Base-by-base conservation (phyloP, 148 eudicot species). In the Simmondsia chinensis region DNA sequence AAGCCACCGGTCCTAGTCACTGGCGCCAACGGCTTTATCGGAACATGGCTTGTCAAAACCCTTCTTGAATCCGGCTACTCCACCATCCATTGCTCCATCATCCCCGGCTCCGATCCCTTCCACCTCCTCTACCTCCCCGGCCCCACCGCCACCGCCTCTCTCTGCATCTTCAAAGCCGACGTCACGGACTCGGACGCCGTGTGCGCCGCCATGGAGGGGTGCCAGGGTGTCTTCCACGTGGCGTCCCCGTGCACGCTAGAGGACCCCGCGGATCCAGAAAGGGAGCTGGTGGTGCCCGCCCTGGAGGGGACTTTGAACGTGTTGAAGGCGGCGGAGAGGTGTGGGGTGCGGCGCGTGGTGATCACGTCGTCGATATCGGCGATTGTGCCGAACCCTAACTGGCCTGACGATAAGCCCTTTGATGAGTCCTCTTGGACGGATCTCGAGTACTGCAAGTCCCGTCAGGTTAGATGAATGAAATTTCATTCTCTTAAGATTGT, bases 1-100 rank as follows among this genome's bases (percentile, higher is more conserved):
- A 18, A 50, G 22, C 36, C 56, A n/a, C 4, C 74, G 4, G 80
- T 87, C 1, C 79, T 88, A 63, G 79, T 87, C 19, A 88, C 96
- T 9, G 96, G 96, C 13, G 94, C 91, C 41, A 80, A 83, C 57
- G 96, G 96, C 2, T 88, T 83, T 83, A 88, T 88, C 14, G 94
- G 94, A 9, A 59, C 94, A n/a, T 71, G 72, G 75, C 39, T 87
- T 3, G 65, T 83, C 11, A 53, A 50, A 20, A 76, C 82, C 60
- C 82, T 82, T 2, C 52, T 79, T 1, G 37, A 72, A 18, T 61
- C 60, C 44, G 63, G 61, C 39, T 87, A 82, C 71, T 47, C 77
- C 59, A 48, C 74, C 58, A 60, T 87, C 56, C 77, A 83, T 61
- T 83, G 77, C 65, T 48, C 77, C 50, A 48, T 87, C 15, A 61